These are phyloP conservation scores for Fusarium vanettenii DNA, from an alignment of 2,329 filamentous ascomycete species.

Conservation along the genomic window DNA sequence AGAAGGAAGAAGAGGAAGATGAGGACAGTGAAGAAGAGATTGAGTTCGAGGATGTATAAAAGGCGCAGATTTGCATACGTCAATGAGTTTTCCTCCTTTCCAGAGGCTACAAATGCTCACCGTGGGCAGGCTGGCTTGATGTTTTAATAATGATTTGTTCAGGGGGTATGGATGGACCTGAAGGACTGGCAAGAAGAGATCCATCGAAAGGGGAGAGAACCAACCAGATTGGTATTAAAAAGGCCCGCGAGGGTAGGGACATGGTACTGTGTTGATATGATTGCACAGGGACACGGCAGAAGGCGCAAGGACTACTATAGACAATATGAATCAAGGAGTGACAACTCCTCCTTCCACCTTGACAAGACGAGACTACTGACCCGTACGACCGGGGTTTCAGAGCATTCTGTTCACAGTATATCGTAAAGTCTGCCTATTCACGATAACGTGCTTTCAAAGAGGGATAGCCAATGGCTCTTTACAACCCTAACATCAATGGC, in stretches of 20 bases:
- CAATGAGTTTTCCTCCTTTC: not conserved
- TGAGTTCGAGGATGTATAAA: conserved; percentile 69
- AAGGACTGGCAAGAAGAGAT: not conserved
- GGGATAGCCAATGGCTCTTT: not conserved
- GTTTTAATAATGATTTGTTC: not conserved
- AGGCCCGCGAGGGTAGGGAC: conserved; percentile 6
- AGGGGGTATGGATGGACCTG: not conserved
- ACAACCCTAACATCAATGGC: not conserved
- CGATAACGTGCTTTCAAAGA: not conserved
- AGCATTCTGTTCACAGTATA: not conserved
- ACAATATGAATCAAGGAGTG: not conserved
- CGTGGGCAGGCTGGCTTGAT: not conserved
- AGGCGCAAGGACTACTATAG: not conserved
- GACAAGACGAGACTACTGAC: not conserved
- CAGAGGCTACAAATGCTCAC: not conserved
- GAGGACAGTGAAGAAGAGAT: conserved; percentile 59
- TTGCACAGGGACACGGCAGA: not conserved
- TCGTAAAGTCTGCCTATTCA: not conserved
- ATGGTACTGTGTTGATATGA: not conserved
- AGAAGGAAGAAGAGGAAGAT: conserved; percentile 60
- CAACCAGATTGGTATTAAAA: not conserved
- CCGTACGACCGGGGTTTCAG: not conserved
- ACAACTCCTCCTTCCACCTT: not conserved
- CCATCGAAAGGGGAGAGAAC: not conserved
- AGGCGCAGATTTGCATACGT: not conserved